Conservation (phyloP, 1,284 basidiomycete species). For the Neolentinus lepideus region DNA sequence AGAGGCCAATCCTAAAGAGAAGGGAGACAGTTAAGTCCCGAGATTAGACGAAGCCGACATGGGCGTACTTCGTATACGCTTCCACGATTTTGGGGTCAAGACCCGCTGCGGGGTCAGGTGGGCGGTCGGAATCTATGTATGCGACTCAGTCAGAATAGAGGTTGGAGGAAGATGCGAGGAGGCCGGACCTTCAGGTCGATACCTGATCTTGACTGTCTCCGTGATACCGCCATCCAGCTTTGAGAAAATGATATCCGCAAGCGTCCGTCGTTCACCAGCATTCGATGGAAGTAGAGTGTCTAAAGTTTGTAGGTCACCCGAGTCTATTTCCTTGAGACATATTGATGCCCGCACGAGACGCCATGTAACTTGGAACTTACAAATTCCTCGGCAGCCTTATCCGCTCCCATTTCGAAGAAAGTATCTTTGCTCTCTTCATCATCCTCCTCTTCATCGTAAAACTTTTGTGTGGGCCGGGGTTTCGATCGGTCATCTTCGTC, state of each 20-base stretch:
- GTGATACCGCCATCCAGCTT: slow-evolving; percentile 69
- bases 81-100: slow-evolving; percentile 96
- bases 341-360: slow-evolving; percentile 5
- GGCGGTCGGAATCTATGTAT: slow-evolving; percentile 45
- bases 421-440: slow-evolving; percentile 23
- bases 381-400: slow-evolving; percentile 43
- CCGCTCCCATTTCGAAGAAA: slow-evolving; percentile 16
- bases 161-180: background rate
- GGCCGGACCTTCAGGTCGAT: slow-evolving; percentile 32
- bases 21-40: background rate
- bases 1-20: slow-evolving; percentile 67
- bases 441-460: slow-evolving; percentile 39
- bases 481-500: slow-evolving; percentile 31
- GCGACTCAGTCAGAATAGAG: background rate
- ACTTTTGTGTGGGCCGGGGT: slow-evolving; percentile 26
- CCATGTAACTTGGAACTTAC: slow-evolving; percentile 30
- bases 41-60: background rate
- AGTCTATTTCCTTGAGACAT: slow-evolving; percentile 74
- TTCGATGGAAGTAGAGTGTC: slow-evolving; percentile 74
- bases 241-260: slow-evolving; percentile 94
- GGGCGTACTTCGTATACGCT: slow-evolving; percentile 83
- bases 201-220: slow-evolving; percentile 42
- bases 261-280: slow-evolving; percentile 69
- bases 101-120: slow-evolving; percentile 83
- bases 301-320: slow-evolving; percentile 77